Percentiles rank a stretch among this genome's conserved stretches.
phyloP scores from a whole-genome alignment of 805 yeast species.

The Spathaspora boniae region DNA sequence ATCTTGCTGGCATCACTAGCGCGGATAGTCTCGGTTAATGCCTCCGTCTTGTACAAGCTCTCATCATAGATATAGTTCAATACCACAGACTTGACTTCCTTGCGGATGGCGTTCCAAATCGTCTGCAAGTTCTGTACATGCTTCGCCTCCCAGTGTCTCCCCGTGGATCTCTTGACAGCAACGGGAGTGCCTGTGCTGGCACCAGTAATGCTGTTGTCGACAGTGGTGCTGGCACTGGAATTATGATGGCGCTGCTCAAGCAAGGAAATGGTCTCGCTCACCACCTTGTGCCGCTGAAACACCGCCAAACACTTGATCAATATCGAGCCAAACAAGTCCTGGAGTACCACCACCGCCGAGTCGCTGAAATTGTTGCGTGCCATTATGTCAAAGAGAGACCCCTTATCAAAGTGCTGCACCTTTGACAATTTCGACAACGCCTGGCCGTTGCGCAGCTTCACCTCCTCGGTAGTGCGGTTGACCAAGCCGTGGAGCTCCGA shows the following conservation, averaged over 20 bases:
- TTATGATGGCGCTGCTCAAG: conserved; percentile 24
- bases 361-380: conserved; percentile 40
- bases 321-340: conserved; percentile 69
- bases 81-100: conserved; percentile 31
- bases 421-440: conserved; percentile 27
- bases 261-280: conserved; percentile 50
- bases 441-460: conserved; percentile 50
- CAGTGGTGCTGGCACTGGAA: conserved; percentile 13
- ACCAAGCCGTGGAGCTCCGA: conserved; percentile 64
- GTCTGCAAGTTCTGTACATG: neutral
- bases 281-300: conserved; percentile 66
- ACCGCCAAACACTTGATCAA: conserved; percentile 61
- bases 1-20: conserved; percentile 5
- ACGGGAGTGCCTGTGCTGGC: neutral
- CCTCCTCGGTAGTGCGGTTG: conserved; percentile 60
- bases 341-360: conserved; percentile 51
- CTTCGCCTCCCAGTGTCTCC: neutral
- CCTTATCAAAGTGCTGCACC: conserved; percentile 26
- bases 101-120: conserved; percentile 30
- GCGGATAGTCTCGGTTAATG: neutral
- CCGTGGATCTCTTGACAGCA: neutral
- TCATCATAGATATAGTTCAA: conserved; percentile 31
- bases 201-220: neutral
- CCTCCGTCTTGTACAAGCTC: conserved; percentile 5
- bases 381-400: conserved; percentile 17